phyloP scores from a whole-genome alignment of 805 yeast species.

The Candida montana region DNA sequence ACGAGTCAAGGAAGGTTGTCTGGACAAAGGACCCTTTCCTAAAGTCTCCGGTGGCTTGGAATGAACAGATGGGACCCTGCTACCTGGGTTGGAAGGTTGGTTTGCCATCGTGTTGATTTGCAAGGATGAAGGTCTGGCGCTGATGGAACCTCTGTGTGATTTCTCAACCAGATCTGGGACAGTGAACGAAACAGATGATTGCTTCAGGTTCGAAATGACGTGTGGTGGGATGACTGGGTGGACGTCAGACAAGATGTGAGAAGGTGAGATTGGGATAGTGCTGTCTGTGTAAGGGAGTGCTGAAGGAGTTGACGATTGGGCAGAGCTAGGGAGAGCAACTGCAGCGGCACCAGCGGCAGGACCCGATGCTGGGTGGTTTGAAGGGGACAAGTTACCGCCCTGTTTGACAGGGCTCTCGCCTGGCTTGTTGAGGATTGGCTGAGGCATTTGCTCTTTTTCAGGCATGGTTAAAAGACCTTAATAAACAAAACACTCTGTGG shows the following conservation, averaged over 20 bases:
- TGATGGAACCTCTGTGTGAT: conserved; percentile 52
- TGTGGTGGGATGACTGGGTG: background rate
- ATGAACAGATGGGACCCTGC: conserved; percentile 8
- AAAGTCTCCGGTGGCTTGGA: background rate
- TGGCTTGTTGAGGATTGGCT: conserved; percentile 12
- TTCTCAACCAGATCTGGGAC: conserved; percentile 38
- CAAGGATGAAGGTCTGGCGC: conserved; percentile 44
- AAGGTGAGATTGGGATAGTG: conserved; percentile 4
- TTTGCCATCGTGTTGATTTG: conserved; percentile 19
- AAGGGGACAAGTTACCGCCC: background rate
- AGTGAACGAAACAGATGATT: conserved; percentile 39
- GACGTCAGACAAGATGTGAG: conserved; percentile 2
- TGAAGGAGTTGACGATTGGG: background rate
- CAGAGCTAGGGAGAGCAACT: background rate
- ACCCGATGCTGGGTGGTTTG: background rate
- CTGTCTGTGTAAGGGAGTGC: background rate
- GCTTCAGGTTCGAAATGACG: conserved; percentile 1
- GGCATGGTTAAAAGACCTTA: background rate
- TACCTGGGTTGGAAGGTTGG: conserved; percentile 3
- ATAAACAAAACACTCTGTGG: background rate
- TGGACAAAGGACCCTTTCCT: conserved; percentile 8
- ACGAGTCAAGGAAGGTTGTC: conserved; percentile 12
- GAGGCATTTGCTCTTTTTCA: conserved; percentile 9
- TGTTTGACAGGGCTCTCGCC: conserved; percentile 7
- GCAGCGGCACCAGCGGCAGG: background rate